Percentiles rank a stretch among this genome's conserved stretches.
Conservation (phyloP, 139 green algal species). For the Astrephomene gubernaculifera region DNA sequence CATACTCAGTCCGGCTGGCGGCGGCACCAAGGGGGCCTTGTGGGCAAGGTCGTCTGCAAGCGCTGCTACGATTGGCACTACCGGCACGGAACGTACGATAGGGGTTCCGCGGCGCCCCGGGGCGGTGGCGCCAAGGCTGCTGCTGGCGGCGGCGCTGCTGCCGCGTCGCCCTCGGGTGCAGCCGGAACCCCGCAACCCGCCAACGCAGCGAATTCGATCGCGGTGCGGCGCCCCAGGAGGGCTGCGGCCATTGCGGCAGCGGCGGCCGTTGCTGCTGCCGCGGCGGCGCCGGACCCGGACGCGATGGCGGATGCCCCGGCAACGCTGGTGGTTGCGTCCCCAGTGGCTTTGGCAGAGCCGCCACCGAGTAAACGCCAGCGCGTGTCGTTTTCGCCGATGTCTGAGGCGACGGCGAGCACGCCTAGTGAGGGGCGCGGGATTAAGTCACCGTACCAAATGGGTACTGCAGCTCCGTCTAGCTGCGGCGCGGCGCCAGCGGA, state of each 20-base stretch:
- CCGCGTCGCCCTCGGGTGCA: too few relatives aligned
- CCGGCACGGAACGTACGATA: slow-evolving; percentile 36
- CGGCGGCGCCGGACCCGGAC: neutral
- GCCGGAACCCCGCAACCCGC: too few relatives aligned
- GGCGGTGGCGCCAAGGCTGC: neutral
- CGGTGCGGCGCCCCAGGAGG: neutral
- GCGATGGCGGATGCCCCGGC: neutral
- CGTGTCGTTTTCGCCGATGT: neutral
- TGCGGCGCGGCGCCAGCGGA: too few relatives aligned
- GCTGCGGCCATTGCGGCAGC: neutral
- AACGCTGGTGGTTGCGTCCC: neutral
- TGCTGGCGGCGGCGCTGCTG: too few relatives aligned
- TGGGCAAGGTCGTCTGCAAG: slow-evolving; percentile 26
- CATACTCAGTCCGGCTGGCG: slow-evolving; percentile 2
- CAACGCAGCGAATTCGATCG: too few relatives aligned
- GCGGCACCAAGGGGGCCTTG: slow-evolving; percentile 7
- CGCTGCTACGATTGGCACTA: slow-evolving; percentile 42
- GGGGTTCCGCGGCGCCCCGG: neutral
- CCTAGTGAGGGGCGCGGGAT: too few relatives aligned
- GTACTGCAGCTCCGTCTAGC: too few relatives aligned
- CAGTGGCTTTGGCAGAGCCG: neutral
- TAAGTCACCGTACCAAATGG: too few relatives aligned
- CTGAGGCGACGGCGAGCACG: neutral
- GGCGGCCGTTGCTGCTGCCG: neutral
- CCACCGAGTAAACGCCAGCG: slow-evolving; percentile 6